phyloP scores from a whole-genome alignment of 441 rosid genomes.

The Theobroma grandiflorum region DNA sequence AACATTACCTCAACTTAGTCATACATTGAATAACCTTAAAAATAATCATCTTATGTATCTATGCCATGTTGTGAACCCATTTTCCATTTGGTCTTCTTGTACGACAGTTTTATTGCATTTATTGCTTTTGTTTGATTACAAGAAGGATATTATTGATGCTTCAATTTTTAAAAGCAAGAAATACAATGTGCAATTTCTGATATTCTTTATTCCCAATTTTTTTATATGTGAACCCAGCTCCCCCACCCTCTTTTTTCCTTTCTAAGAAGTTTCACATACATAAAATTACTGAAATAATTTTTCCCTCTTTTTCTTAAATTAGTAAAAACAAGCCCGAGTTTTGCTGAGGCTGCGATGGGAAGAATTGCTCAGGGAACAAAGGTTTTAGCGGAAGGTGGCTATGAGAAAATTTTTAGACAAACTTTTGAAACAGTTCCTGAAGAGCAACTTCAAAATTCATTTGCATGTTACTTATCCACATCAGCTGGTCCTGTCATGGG shows the following conservation, averaged over 20 bases:
- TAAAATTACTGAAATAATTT: conserved; percentile 6
- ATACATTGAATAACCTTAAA: neutral
- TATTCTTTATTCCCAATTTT: neutral
- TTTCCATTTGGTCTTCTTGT: neutral
- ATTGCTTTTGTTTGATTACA: neutral
- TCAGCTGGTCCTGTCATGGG: conserved; percentile 99
- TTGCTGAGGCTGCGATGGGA: conserved; percentile 96
- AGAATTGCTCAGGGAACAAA: conserved; percentile 96
- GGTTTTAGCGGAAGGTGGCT: conserved; percentile 94
- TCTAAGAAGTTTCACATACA: neutral
- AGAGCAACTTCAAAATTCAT: conserved; percentile 73
- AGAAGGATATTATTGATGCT: neutral
- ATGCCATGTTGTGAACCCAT: neutral
- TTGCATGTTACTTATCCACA: conserved; percentile 89
- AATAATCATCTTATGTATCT: neutral
- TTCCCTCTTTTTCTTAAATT: conserved; percentile 12
- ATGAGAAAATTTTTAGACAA: conserved; percentile 85
- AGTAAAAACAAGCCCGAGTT: conserved; percentile 95
- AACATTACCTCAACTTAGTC: neutral
- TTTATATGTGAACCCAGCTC: neutral
- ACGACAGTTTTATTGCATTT: neutral
- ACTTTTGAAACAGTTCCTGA: conserved; percentile 86
- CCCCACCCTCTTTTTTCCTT: neutral
- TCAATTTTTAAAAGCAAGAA: neutral
- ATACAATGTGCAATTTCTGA: conserved; percentile 6